Percentiles rank a stretch among this genome's conserved stretches.
phyloP scores from a whole-genome alignment of 352 stramenopile species.

The Globisporangium cederbergense region DNA sequence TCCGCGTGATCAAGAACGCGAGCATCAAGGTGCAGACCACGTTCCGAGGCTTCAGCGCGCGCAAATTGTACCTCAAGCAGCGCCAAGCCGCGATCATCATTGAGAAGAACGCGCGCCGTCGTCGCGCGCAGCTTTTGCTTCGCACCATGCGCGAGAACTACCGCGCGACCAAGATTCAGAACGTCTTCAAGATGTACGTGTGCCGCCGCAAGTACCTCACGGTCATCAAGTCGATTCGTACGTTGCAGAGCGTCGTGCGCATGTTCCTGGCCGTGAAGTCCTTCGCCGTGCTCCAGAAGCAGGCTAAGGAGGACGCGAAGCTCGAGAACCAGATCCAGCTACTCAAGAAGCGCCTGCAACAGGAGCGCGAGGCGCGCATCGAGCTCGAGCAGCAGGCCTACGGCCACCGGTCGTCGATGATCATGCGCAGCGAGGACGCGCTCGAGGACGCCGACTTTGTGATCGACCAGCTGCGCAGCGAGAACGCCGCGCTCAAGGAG shows the following conservation, averaged over 20 bases:
- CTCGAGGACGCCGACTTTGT: constrained; percentile 77
- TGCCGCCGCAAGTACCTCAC: constrained; percentile 58
- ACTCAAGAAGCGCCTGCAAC: constrained; percentile 89
- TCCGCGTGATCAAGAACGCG: constrained; percentile 52
- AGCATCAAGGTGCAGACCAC: constrained; percentile 59
- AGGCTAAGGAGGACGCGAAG: constrained; percentile 94
- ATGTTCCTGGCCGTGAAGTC: constrained; percentile 77
- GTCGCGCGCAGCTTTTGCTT: constrained; percentile 58
- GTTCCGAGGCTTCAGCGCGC: constrained; percentile 40
- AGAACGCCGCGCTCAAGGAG: constrained; percentile 84
- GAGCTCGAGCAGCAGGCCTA: constrained; percentile 75
- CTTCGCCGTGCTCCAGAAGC: constrained; percentile 69
- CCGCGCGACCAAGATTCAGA: constrained; percentile 80
- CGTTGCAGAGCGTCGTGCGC: constrained; percentile 80
- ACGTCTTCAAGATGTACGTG: constrained; percentile 81
- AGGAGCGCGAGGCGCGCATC: constrained; percentile 86
- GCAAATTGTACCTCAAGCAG: constrained; percentile 59
- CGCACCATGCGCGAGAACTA: constrained; percentile 57
- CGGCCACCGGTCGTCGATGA: constrained; percentile 64
- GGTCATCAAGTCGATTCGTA: constrained; percentile 63
- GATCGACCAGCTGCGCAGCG: constrained; percentile 80
- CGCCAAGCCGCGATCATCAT: constrained; percentile 56
- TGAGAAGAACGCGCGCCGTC: constrained; percentile 62
- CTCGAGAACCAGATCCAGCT: constrained; percentile 94
- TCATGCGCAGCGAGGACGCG: constrained; percentile 77